phyloP scores from a whole-genome alignment of 129 eudicot species.

The Saussurea involucrata region DNA sequence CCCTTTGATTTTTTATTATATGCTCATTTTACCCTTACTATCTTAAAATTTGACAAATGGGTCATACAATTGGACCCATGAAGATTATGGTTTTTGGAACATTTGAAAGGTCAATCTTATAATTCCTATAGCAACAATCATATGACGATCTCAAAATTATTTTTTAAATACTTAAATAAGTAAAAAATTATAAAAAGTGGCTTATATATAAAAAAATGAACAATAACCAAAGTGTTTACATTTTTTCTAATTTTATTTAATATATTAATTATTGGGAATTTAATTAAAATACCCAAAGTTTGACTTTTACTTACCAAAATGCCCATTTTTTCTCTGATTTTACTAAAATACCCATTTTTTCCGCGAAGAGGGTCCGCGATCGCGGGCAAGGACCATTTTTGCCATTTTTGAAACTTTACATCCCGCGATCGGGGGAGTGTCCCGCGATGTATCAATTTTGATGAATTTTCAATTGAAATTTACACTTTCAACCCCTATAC shows the following conservation, averaged over 20 bases:
- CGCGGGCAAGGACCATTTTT: too few species aligned
- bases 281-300: too few species aligned
- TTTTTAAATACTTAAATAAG: background rate
- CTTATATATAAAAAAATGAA: background rate
- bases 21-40: background rate
- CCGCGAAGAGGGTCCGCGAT: too few species aligned
- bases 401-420: too few species aligned
- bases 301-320: too few species aligned
- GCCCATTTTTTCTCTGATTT: too few species aligned
- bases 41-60: background rate
- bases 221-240: too few species aligned
- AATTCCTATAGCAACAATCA: background rate
- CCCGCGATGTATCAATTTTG: too few species aligned
- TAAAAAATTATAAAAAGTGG: background rate
- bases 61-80: background rate
- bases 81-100: background rate
- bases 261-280: background rate
- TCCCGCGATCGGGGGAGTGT: too few species aligned
- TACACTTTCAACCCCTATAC: too few species aligned
- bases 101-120: background rate
- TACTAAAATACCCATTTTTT: too few species aligned
- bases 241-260: background rate
- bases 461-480: too few species aligned
- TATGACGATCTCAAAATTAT: background rate
- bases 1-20: background rate